Conservation (phyloP, 1,284 basidiomycete genomes). For the Psilocybe mexicana region DNA sequence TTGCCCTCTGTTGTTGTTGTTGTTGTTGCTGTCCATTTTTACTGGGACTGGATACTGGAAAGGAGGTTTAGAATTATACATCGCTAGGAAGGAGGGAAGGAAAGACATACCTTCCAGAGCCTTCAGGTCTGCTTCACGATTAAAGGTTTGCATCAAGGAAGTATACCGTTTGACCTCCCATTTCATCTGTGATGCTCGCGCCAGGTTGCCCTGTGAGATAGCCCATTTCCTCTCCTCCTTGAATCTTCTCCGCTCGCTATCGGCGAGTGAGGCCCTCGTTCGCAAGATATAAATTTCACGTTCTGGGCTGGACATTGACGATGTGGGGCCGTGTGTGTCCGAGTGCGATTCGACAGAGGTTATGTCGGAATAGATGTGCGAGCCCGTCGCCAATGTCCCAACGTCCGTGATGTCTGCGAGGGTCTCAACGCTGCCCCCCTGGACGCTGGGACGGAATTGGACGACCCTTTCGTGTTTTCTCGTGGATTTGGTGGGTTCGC, state of each 20-base stretch:
- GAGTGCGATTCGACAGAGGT: conserved; percentile 62
- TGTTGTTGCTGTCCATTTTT: conserved; percentile 5
- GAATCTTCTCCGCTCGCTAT: conserved; percentile 76
- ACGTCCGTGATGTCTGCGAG: conserved; percentile 22
- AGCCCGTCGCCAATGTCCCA: conserved; percentile 20
- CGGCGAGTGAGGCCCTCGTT: conserved; percentile 74
- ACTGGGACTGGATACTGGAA: conserved; percentile 5
- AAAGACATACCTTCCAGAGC: conserved; percentile 58
- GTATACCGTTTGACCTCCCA: conserved; percentile 81
- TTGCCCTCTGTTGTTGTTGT: conserved; percentile 1
- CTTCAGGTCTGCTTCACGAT: conserved; percentile 73
- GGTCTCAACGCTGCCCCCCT: conserved; percentile 33
- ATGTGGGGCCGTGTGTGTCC: conserved; percentile 57
- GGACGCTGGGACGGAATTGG: conserved; percentile 35
- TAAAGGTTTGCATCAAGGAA: conserved; percentile 76
- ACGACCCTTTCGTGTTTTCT: conserved; percentile 31
- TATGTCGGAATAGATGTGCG: conserved; percentile 47
- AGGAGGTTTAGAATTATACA: not conserved
- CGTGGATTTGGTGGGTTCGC: conserved; percentile 18
- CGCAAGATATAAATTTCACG: conserved; percentile 70
- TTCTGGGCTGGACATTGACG: conserved; percentile 62
- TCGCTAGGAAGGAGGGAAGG: not conserved
- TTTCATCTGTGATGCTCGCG: conserved; percentile 72
- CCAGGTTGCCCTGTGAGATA: conserved; percentile 68
- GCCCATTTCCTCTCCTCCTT: conserved; percentile 87